A percentile compares a stretch with the other conserved stretches of the same genome.
Evolutionary conservation across 345 rosid species (phyloP).

Genomic region (Mallotus nudiflorus): DNA sequence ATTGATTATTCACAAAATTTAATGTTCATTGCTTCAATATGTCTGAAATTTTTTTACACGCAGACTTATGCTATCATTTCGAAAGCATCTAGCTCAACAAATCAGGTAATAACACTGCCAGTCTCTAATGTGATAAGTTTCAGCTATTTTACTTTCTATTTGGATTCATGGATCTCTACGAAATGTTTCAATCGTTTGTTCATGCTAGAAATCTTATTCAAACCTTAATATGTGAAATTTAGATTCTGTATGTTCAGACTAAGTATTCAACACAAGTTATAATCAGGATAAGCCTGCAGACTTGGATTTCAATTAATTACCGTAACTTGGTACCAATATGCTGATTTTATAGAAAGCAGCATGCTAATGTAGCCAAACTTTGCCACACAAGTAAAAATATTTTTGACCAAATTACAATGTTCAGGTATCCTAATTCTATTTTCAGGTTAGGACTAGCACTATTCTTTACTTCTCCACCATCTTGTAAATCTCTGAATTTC

Average conservation of each 20-base stretch:
- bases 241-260: neutral
- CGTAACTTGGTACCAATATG: neutral
- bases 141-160: neutral
- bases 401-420: too few species aligned
- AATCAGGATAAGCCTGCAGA: neutral
- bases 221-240: too few species aligned
- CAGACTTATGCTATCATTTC: conserved; percentile 58
- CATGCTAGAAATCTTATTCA: too few species aligned
- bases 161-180: too few species aligned
- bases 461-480: too few species aligned
- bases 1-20: neutral
- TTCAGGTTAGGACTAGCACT: too few species aligned
- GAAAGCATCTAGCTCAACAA: conserved; percentile 44
- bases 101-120: conserved; percentile 39
- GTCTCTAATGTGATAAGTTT: neutral
- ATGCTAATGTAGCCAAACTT: neutral
- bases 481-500: neutral
- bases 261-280: neutral
- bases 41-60: conserved; percentile 11
- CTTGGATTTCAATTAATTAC: neutral
- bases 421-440: too few species aligned
- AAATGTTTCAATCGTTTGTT: too few species aligned
- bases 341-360: neutral
- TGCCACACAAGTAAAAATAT: neutral
- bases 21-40: neutral